Evolutionary conservation across 2,329 filamentous ascomycete genomes (phyloP), one percentile per base, ranked within the genome.

Genomic region (Neopestalotiopsis sp.): DNA sequence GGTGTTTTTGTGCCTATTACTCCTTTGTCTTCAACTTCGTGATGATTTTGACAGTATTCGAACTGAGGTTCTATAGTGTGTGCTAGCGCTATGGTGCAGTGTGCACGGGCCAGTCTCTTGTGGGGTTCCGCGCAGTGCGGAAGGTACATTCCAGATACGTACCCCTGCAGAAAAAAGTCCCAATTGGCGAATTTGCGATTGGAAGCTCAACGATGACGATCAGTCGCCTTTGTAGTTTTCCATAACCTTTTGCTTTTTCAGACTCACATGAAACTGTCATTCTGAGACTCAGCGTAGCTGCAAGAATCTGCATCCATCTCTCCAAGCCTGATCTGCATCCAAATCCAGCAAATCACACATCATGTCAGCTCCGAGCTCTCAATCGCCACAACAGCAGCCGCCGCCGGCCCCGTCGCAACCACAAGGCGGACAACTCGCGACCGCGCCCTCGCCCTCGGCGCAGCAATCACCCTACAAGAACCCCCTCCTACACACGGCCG

Each of bases 401-500:
- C 20, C 68, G 24, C 24, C 24, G 24, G 0, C 24, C 3, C 24
- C 24, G 59, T 57, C 68, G 38, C 56, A 60, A 28, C 34, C 67
- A 20, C 69, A 60, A 32, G 24, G 56, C 14, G 40, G 68, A 24
- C 14, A 58, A 12, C 65, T 70, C 64, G 64, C 71, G 52, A 65
- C 68, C 56, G 65, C 70, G 17, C 64, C 65, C 67, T 65, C 67
- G 69, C 71, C 56, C 65, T 28, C 71, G 42, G 60, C 69, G 66
- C 56, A 59, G 38, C 61, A 42, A 64, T 34, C 59, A 9, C 28
- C 63, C 56, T 69, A 71, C 70, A 77, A 74, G 4, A 80, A 80
- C 72, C 74, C 79, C 4, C 62, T 80, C 34, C 72, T 86, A 60
- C 85, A 87, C 81, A 84, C 83, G 74, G 78, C 82, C 20, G 85